These are phyloP conservation scores for Amylostereum areolatum DNA, from an alignment of 1,284 basidiomycete genomes.

Conservation along the genomic window DNA sequence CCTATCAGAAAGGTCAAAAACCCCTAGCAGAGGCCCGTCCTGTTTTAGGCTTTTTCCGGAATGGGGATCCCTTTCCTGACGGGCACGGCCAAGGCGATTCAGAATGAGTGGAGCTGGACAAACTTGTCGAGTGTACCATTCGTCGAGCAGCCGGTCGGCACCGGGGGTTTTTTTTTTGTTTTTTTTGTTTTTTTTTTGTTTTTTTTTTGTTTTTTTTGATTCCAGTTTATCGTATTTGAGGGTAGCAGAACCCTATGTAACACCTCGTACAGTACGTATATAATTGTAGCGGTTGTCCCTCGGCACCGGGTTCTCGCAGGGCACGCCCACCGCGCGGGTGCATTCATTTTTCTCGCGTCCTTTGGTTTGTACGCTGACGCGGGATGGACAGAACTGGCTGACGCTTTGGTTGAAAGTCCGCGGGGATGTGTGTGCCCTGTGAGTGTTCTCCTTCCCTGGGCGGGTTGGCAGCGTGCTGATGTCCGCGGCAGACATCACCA, in stretches of 20 bases:
- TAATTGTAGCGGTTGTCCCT: too few species aligned
- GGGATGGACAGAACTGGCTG: not conserved
- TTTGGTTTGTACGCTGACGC: slow-evolving; percentile 8
- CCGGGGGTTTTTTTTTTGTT: too few species aligned
- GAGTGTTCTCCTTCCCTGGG: slow-evolving; percentile 11
- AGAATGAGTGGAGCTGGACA: slow-evolving; percentile 75
- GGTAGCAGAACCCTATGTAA: too few species aligned
- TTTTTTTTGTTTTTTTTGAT: too few species aligned
- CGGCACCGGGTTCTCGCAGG: slow-evolving; percentile 77
- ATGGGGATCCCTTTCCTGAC: too few species aligned
- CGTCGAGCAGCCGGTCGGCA: slow-evolving; percentile 82
- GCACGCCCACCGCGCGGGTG: slow-evolving; percentile 58
- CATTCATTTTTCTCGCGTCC: slow-evolving; percentile 6
- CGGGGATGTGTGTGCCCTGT: slow-evolving; percentile 58
- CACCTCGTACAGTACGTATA: too few species aligned
- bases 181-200: too few species aligned
- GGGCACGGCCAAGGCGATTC: slow-evolving; percentile 43
- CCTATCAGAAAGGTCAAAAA: too few species aligned
- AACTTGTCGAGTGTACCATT: slow-evolving; percentile 76
- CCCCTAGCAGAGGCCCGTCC: too few species aligned
- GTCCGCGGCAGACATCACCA: slow-evolving; percentile 45
- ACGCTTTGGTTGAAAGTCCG: slow-evolving; percentile 34
- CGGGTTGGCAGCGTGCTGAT: too few species aligned
- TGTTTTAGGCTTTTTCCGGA: too few species aligned
- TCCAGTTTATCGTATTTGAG: too few species aligned